Evolutionary conservation across 2,329 filamentous ascomycete species (phyloP), one percentile per base, ranked within the genome.

Genomic region (Thermochaetoides dissita): DNA sequence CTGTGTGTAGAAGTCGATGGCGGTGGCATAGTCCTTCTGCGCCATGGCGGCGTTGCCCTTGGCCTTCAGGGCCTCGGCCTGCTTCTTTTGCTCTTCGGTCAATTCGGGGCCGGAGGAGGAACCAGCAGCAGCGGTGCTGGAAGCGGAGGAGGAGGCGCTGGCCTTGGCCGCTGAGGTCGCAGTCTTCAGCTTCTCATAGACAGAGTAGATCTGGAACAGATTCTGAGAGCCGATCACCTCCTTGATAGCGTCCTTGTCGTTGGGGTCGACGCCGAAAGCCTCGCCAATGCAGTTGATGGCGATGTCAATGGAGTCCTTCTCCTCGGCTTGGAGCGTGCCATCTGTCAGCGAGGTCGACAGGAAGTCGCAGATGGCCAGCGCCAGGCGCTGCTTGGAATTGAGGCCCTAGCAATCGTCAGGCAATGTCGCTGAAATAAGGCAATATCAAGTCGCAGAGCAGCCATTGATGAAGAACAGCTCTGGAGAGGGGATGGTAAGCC

Each of bases 301-400:
- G 40, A 98, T 81, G 59, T 98, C 91, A 61, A 98, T 84, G 49
- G 82, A 89, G 59, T 98, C 91, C 53, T 81, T 77, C 63, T 98
- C 89, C 55, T 96, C 91, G 55, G 81, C 68, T 41, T 81, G 74
- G 45, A 98, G 75, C 36, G 87, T 94, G 56, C 91, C 91, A 61
- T 98, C 91, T 49, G 78, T 81, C 53, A 86, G 69, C 37, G 87
- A 94, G 46, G 76, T 79, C 55, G 75, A 75, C 47, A 98, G 81
- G 70, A 94, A 98, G 67, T 96, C 86, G 69, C 94, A 86, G 63
- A 98, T 89, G 55, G 91, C 86, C 60, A 98, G 84, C 63, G 91
- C 91, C 50, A 98, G 82, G 67, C 88, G 86, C 76, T 98, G 76
- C 62, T 76, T 75, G 45, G 17, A 24, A 24, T 24, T 24, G 17